Conservation (phyloP, 2,329 filamentous ascomycete genomes). For the Tolypocladium album region DNA sequence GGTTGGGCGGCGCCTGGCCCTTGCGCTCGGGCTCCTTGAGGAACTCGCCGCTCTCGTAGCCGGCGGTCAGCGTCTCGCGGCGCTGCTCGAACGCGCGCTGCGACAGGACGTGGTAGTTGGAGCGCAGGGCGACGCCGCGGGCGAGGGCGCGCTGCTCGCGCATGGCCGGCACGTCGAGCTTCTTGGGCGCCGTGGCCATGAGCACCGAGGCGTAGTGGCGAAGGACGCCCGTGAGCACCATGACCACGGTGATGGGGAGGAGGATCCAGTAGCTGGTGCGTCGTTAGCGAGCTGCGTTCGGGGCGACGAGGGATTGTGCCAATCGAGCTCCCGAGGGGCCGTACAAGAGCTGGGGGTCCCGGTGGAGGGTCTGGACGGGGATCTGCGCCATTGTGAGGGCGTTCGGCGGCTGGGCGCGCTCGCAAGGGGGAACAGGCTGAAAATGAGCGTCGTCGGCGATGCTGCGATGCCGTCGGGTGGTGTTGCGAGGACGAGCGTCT, state of each 20-base stretch:
- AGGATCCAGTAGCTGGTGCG: constrained; percentile 88
- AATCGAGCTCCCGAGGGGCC: constrained; percentile 19
- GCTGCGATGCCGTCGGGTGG: not conserved
- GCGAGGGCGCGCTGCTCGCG: constrained; percentile 80
- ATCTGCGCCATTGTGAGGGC: constrained; percentile 64
- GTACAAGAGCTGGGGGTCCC: constrained; percentile 97
- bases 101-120: constrained; percentile 72
- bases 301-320: not conserved
- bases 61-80: constrained; percentile 69
- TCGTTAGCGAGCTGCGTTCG: not conserved
- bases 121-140: constrained; percentile 74
- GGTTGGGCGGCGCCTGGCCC: constrained; percentile 83
- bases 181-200: constrained; percentile 77
- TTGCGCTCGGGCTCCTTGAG: constrained; percentile 80
- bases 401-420: constrained; percentile 4
- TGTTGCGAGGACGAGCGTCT: not conserved
- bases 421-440: not conserved
- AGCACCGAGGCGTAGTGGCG: constrained; percentile 95
- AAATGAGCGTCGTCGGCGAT: not conserved
- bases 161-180: constrained; percentile 60
- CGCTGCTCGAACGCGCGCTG: constrained; percentile 66
- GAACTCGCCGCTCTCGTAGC: constrained; percentile 77
- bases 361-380: constrained; percentile 86
- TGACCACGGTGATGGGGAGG: constrained; percentile 92
- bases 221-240: constrained; percentile 92